Evolutionary conservation across 192 early-diverging fungal species (phyloP), one percentile per base, ranked within the genome.

Genomic region (Fimicolochytrium jonesii): DNA sequence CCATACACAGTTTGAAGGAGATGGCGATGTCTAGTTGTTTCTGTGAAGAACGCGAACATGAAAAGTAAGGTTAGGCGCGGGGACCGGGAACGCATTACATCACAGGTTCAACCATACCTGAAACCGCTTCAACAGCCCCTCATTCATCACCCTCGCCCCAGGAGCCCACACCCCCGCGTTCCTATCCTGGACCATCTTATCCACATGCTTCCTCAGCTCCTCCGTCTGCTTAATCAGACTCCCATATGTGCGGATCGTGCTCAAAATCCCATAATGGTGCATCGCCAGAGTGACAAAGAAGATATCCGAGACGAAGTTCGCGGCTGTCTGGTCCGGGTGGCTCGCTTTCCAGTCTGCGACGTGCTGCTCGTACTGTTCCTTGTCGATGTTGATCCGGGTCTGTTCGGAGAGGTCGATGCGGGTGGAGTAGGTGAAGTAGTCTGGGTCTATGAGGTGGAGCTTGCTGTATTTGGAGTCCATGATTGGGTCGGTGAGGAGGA

Each of bases 271-370:
- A 41, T 89, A 83, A 65, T 96, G 96, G 46, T 89, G 77, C 6
- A 87, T 77, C 11, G 79, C 75, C 10, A 95, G 70, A 0, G 93
- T 86, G 5, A 93, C 59, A 56, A 87, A 91, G 69, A 98, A 97
- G 18, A 90, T 79, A 59, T 97, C 92, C 1, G 93, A 83, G 34
- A 97, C 90, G 64, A 98, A 98, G 62, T 92, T 89, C 30, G 81
- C 64, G 18, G 77, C 45, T 18, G 50, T 45, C 0, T 65, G 41
- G 3, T 28, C 34, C 5, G 42, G 49, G 47, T 64, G 47, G 18
- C 56, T 15, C 26, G 31, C 59, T 28, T 45, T 25, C 68, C 68
- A 72, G 67, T 70, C 53, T 41, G 35, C 25, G 23, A 84, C 72
- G 50, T 89, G 88, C 18, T 68, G 71, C 46, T 92, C 88, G 9